Conservation (phyloP, 305 asterid species). For the Fraxinus sp. region DNA sequence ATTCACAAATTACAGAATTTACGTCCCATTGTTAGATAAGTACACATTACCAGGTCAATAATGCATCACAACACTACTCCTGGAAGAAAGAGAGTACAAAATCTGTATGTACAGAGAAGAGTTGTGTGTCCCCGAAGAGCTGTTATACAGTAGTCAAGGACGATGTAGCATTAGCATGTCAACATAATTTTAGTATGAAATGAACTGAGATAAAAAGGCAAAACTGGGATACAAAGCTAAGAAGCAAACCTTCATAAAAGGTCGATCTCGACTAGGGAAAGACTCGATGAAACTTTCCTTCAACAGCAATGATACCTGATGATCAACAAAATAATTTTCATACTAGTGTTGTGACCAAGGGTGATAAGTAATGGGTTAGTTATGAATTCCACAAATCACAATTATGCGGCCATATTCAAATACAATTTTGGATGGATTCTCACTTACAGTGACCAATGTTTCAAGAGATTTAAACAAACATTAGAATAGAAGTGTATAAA, state of each 20-base stretch:
- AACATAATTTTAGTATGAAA: not conserved
- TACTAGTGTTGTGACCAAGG: not conserved
- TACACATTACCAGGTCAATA: slow-evolving; percentile 22
- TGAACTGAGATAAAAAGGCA: not conserved
- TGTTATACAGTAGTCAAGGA: slow-evolving; percentile 31
- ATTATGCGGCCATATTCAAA: too few species aligned
- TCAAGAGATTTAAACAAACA: too few species aligned
- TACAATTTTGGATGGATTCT: too few species aligned
- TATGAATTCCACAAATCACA: not conserved
- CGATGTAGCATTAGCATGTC: not conserved
- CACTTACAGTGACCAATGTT: too few species aligned
- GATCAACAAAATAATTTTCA: slow-evolving; percentile 9
- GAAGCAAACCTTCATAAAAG: slow-evolving; percentile 81
- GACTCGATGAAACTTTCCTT: slow-evolving; percentile 98
- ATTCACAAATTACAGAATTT: not conserved
- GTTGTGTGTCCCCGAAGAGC: slow-evolving; percentile 95
- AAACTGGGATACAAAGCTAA: not conserved
- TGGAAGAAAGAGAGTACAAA: slow-evolving; percentile 90
- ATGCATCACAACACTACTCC: slow-evolving; percentile 50
- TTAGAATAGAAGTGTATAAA: too few species aligned
- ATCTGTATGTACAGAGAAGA: slow-evolving; percentile 98
- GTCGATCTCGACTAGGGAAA: slow-evolving; percentile 77
- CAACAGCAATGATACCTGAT: slow-evolving; percentile 83
- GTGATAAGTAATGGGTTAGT: not conserved
- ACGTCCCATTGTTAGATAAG: not conserved